A percentile compares a stretch with the other conserved stretches of the same genome.
Evolutionary conservation across 2,329 filamentous ascomycete species (phyloP).

Genomic region (Bisporella sp.): DNA sequence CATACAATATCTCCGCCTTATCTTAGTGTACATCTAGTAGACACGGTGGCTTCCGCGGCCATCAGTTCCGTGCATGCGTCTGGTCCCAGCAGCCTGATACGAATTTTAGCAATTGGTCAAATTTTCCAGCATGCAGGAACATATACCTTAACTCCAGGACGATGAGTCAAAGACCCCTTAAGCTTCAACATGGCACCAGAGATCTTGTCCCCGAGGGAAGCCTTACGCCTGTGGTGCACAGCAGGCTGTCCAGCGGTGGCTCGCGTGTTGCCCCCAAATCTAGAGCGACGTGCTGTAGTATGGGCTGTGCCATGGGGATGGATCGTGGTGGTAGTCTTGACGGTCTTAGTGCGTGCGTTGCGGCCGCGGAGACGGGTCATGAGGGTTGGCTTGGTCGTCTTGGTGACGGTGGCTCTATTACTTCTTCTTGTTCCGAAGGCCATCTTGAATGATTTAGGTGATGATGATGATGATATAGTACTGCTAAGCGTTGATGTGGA

Average conservation of each 20-base stretch:
- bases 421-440: constrained; percentile 14
- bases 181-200: constrained; percentile 69
- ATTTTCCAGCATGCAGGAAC: constrained; percentile 4
- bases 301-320: constrained; percentile 10
- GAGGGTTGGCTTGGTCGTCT: constrained; percentile 41
- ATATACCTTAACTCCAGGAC: constrained; percentile 63
- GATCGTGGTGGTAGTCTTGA: constrained; percentile 23
- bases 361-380: constrained; percentile 45
- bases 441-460: constrained; percentile 7
- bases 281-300: constrained; percentile 21
- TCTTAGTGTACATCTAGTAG: constrained; percentile 10
- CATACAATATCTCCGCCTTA: neutral
- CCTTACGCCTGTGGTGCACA: constrained; percentile 61
- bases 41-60: constrained; percentile 47
- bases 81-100: constrained; percentile 60
- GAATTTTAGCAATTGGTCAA: constrained; percentile 3
- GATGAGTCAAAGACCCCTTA: constrained; percentile 60
- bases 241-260: constrained; percentile 32
- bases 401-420: constrained; percentile 28
- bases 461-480: too few relatives aligned
- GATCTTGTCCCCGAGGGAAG: constrained; percentile 69
- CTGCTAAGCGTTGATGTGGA: too few relatives aligned
- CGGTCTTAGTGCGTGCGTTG: constrained; percentile 25
- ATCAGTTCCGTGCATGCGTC: constrained; percentile 69
- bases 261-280: constrained; percentile 7